Evolutionary conservation across 139 green algal genomes (phyloP).

Genomic region (Auxenochlorella protothecoides): DNA sequence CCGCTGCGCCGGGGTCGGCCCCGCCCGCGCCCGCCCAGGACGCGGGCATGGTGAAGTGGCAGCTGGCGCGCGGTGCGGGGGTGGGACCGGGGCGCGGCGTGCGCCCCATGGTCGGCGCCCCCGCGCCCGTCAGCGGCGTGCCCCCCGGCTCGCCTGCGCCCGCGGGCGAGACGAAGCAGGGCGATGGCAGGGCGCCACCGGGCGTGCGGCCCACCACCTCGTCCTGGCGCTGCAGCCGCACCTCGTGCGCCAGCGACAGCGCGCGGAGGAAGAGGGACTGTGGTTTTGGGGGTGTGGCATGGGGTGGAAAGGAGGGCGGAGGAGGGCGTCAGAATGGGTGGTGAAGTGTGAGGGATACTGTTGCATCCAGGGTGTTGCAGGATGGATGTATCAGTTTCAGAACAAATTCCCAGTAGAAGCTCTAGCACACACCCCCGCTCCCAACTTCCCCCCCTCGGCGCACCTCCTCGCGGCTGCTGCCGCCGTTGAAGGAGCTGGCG

Average conservation of each 20-base stretch:
- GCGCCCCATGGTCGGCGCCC: conserved; percentile 6
- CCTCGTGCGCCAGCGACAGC: conserved; percentile 6
- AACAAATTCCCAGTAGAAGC: too few relatives aligned
- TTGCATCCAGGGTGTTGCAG: too few relatives aligned
- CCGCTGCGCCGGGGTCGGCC: conserved; percentile 16
- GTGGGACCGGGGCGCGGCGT: background rate
- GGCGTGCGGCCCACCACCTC: conserved; percentile 10
- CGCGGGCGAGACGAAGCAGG: conserved; percentile 14
- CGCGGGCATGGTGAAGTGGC: conserved; percentile 2
- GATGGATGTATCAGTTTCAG: too few relatives aligned
- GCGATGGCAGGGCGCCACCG: conserved; percentile 6
- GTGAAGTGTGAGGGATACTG: too few relatives aligned
- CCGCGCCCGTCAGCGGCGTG: background rate
- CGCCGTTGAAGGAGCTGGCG: conserved; percentile 1
- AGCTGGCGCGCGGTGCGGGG: background rate
- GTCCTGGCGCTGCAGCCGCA: conserved; percentile 7
- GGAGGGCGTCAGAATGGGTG: too few relatives aligned
- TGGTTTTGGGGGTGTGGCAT: too few relatives aligned
- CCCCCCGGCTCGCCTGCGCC: conserved; percentile 11
- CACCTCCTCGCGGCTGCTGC: background rate
- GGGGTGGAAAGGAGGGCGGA: too few relatives aligned
- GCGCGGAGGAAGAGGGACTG: conserved; percentile 6
- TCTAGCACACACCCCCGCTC: too few relatives aligned
- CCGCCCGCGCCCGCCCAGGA: conserved; percentile 1
- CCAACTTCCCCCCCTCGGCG: background rate